Evolutionary conservation across 495 filamentous ascomycete species (phyloP), one percentile per base, ranked within the genome.

Genomic region (Ramalina intermedia): DNA sequence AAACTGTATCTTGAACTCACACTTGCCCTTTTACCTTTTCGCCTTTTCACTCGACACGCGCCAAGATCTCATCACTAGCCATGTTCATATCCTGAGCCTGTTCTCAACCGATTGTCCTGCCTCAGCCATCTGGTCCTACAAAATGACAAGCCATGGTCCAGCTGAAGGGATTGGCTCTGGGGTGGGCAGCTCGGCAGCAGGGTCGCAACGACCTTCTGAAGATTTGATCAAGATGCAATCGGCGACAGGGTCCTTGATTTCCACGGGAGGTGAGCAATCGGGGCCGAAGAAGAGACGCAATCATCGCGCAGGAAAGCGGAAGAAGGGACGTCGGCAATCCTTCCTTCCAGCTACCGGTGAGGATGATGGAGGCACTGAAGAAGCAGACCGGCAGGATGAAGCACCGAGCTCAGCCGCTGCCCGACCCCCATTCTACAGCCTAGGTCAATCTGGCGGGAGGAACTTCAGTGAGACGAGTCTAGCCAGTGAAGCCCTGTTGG

Each of bases 401-500:
- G 52, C 66, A 40, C 51, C 61, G 26, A 58, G 17, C 14, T 37
- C 57, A 12, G 41, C 52, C 61, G 41, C 54, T 49, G 43, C 60
- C 43, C 46, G 63, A 52, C 50, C 63, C 49, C 62, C 71, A 20
- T 80, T 84, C 56, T 88, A 85, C 58, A 64, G 72, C 27, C 59
- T 80, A 39, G 65, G 68, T 12, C 61, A 63, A 43, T 48, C 51
- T 17, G 69, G 66, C 35, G 68, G 66, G 16, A 56, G 62, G 6
- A 84, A 81, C 59, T 46, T 80, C 51, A 94, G 87, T 61, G 80
- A 71, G 59, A 86, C 84, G 4, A 93, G 87, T 58, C 65, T 94
- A 46, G 87, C 89, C 47, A 90, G 84, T 58, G 77, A 87, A 56
- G 79, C 76, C 4, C 68, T 93, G 41, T 64, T 93, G 39, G 87